Base-by-base conservation (phyloP, 2,329 filamentous ascomycete species). In the Alternaria consortialis region DNA sequence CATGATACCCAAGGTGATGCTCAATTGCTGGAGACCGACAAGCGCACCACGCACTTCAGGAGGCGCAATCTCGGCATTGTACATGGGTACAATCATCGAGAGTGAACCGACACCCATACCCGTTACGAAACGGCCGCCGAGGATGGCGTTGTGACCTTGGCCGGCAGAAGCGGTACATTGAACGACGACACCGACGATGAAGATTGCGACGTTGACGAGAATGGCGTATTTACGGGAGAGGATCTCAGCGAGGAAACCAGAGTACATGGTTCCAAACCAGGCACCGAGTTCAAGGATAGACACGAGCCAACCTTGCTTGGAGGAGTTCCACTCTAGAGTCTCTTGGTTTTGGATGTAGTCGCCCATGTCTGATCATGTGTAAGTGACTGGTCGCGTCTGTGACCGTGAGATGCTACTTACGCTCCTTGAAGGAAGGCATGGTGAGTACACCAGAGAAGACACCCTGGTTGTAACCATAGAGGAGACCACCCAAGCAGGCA, bases 381-480 rank as follows among this genome's bases (percentile, higher is more conserved):
- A 39, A 53, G 40, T 43, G 5, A 7, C 25, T 25, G 4, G 12
- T 25, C 20, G 15, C 3, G 1, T 7, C 8, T 23, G 25, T 7
- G 4, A 3, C 12, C 2, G 9, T 17, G 4, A 23, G 20, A 6
- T 5, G 4, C 4, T 34, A 68, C 75, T 70, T 64, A 80, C 75
- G 76, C 39, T 74, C 58, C 34, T 80, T 77, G 65, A 84, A 85
- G 1, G 80, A 77, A 6, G 72, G 68, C 82, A 85, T 84, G 32
- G 80, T 82, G 53, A 87, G 71, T 12, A 93, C 86, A 36, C 90
- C 90, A n/a, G 87, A 87, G 78, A 91, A 91, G 77, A 91, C 89
- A 68, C 90, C 90, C 44, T 91, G 89, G 72, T 92, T 92, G 80
- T 91, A 92, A n/a, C 91, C 89, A 74, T 91, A 87, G 27, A 85